Conservation (phyloP, 2,329 filamentous ascomycete species). For the Fusarium torulosum region DNA sequence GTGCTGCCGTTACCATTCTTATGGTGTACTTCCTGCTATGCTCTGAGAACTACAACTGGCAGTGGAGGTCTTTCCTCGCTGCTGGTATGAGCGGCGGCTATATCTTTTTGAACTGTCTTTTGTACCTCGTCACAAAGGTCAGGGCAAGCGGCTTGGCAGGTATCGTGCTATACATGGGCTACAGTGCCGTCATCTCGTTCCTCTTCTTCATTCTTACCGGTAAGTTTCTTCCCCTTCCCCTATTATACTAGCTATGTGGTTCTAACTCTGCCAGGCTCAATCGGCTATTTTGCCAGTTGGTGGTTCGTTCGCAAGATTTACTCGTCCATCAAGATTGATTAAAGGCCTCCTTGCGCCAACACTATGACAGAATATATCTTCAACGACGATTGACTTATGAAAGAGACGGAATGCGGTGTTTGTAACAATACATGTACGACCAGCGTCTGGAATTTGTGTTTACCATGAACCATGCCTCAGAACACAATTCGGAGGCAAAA, state of each 20-base stretch:
- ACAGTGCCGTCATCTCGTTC: slow-evolving; percentile 89
- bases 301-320: slow-evolving; percentile 95
- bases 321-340: slow-evolving; percentile 98
- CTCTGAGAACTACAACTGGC: slow-evolving; percentile 98
- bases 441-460: slow-evolving; percentile 43
- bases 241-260: neutral
- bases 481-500: slow-evolving; percentile 1
- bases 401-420: slow-evolving; percentile 34
- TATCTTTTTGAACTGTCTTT: slow-evolving; percentile 89
- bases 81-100: slow-evolving; percentile 92
- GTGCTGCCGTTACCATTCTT: slow-evolving; percentile 89
- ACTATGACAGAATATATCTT: slow-evolving; percentile 14
- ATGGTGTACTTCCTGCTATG: slow-evolving; percentile 98
- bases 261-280: slow-evolving; percentile 74
- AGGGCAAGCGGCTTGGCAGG: slow-evolving; percentile 87
- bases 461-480: slow-evolving; percentile 12
- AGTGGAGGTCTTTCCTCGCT: slow-evolving; percentile 94
- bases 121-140: slow-evolving; percentile 91
- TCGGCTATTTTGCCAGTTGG: slow-evolving; percentile 96
- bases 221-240: slow-evolving; percentile 61
- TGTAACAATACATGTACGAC: slow-evolving; percentile 53
- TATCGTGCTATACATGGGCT: slow-evolving; percentile 92
- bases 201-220: slow-evolving; percentile 95
- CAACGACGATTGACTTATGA: slow-evolving; percentile 40
- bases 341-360: slow-evolving; percentile 38